Conservation (phyloP, 2,329 filamentous ascomycete genomes). For the Cladorrhinum sp. region DNA sequence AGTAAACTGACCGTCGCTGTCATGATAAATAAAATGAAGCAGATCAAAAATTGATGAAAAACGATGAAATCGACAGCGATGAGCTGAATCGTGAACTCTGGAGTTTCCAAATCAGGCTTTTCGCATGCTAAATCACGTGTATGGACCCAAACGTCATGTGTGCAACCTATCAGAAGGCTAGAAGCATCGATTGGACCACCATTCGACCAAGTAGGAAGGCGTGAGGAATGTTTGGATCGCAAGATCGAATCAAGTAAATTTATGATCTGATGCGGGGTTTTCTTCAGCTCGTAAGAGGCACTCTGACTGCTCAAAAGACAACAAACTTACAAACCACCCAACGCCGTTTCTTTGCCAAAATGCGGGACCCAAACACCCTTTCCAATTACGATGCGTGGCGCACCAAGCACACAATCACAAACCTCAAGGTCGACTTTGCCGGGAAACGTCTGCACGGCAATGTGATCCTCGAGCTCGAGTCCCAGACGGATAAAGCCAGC, state of each 20-base stretch:
- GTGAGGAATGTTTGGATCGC: constrained; percentile 16
- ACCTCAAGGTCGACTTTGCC: constrained; percentile 81
- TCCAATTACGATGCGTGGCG: constrained; percentile 89
- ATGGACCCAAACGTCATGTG: not conserved
- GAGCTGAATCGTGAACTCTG: not conserved
- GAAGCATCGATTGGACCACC: constrained; percentile 1
- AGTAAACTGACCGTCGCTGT: too few relatives aligned
- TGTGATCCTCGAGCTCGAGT: constrained; percentile 73
- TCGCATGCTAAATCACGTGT: constrained; percentile 15
- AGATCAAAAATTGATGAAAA: not conserved
- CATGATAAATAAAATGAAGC: not conserved
- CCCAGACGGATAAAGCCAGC: constrained; percentile 68
- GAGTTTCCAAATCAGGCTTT: not conserved
- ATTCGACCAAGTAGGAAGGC: constrained; percentile 27
- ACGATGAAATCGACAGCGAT: too few relatives aligned
- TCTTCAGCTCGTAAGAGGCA: constrained; percentile 21
- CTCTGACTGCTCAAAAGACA: constrained; percentile 18
- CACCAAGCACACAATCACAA: constrained; percentile 77
- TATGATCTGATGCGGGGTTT: constrained; percentile 27
- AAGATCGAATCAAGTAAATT: constrained; percentile 12
- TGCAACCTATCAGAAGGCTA: constrained; percentile 21
- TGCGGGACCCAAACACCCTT: constrained; percentile 82
- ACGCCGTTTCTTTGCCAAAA: constrained; percentile 25
- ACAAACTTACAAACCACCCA: constrained; percentile 13
- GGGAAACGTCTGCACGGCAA: constrained; percentile 72